phyloP scores from a whole-genome alignment of 192 early-diverging fungal species.

The Coemansia nantahalensis region DNA sequence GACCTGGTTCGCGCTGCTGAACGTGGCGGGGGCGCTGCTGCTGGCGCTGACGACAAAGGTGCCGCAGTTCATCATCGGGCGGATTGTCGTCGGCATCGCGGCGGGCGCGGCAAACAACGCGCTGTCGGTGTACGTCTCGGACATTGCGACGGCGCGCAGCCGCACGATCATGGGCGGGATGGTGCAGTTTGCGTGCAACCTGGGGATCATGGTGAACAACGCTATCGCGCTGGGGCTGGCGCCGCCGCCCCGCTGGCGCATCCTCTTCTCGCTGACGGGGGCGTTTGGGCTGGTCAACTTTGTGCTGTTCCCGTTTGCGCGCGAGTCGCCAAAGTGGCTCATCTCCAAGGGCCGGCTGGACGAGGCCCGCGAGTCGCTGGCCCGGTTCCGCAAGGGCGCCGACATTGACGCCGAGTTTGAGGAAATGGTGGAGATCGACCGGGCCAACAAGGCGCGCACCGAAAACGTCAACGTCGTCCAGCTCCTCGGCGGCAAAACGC shows the following conservation, averaged over 20 bases:
- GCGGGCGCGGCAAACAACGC: constrained; percentile 64
- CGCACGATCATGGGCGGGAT: constrained; percentile 70
- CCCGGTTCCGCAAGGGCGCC: constrained; percentile 51
- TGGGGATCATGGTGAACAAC: constrained; percentile 76
- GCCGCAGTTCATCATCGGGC: constrained; percentile 70
- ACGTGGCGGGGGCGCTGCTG: constrained; percentile 61
- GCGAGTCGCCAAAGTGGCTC: constrained; percentile 75
- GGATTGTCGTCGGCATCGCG: constrained; percentile 67
- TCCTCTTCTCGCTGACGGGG: constrained; percentile 62
- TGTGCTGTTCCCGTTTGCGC: constrained; percentile 62
- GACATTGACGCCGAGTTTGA: constrained; percentile 63
- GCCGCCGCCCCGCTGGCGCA: constrained; percentile 66
- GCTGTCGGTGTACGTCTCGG: constrained; percentile 71
- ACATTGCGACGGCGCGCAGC: constrained; percentile 66
- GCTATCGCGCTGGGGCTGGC: constrained; percentile 60
- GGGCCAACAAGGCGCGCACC: constrained; percentile 37
- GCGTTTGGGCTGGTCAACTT: constrained; percentile 58
- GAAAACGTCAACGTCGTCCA: constrained; percentile 47
- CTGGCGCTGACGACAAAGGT: constrained; percentile 60
- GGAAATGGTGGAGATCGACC: constrained; percentile 58
- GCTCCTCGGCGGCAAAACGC: constrained; percentile 54
- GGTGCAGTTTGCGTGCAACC: constrained; percentile 71
- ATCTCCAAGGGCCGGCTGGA: constrained; percentile 59
- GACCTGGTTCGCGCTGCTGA: constrained; percentile 66
- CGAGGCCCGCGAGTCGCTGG: constrained; percentile 57